These are phyloP conservation scores for Flueggea neowawraea DNA, from an alignment of 441 rosid species.

Conservation along the genomic window DNA sequence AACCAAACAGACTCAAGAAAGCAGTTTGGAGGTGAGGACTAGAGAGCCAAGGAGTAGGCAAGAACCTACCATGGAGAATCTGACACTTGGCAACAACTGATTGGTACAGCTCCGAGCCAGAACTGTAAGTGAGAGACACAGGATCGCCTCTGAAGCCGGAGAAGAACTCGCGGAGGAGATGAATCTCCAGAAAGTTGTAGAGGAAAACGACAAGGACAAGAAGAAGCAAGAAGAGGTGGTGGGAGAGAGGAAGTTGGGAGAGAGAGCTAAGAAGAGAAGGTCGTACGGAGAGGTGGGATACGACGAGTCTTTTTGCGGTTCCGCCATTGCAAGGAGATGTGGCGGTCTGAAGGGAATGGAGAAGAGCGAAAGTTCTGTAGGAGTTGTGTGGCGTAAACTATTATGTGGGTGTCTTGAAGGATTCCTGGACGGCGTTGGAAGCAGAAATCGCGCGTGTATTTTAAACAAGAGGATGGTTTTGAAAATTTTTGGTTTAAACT, in stretches of 20 bases:
- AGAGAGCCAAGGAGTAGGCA: constrained; percentile 45
- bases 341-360: too few species aligned
- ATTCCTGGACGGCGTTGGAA: too few species aligned
- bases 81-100: constrained; percentile 41
- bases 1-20: constrained; percentile 34
- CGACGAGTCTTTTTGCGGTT: too few species aligned
- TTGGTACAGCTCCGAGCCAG: constrained; percentile 34
- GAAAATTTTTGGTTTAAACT: too few species aligned
- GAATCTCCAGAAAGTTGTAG: constrained; percentile 40
- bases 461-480: too few species aligned
- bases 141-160: constrained; percentile 32
- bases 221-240: constrained; percentile 17
- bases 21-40: constrained; percentile 55
- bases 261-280: constrained; percentile 25
- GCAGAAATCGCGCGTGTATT: too few species aligned
- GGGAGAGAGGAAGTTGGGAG: constrained; percentile 30
- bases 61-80: constrained; percentile 36
- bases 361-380: too few species aligned
- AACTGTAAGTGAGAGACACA: constrained; percentile 28
- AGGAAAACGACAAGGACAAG: constrained; percentile 17
- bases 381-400: too few species aligned
- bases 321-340: too few species aligned
- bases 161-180: constrained; percentile 31
- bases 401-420: too few species aligned
- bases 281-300: constrained; percentile 19